Percentiles rank a stretch among this genome's conserved stretches.
phyloP scores from a whole-genome alignment of 306 rosid genomes.

The Quercus robur region DNA sequence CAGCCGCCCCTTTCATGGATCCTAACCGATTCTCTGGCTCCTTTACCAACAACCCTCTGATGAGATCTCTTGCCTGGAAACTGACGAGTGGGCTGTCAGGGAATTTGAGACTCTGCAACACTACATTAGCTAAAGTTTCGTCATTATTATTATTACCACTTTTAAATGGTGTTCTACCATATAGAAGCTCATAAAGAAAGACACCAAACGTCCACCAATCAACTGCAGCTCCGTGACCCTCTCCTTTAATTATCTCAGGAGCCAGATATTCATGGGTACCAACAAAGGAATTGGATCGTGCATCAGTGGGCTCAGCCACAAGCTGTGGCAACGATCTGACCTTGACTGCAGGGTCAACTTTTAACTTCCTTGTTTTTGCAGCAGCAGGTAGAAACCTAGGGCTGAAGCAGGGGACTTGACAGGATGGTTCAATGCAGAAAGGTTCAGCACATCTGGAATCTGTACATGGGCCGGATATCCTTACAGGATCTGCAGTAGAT shows the following conservation, averaged over 20 bases:
- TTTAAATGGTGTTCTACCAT: conserved; percentile 82
- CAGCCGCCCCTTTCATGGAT: conserved; percentile 79
- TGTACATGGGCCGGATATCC: conserved; percentile 62
- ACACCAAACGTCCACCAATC: conserved; percentile 98
- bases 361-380: conserved; percentile 58
- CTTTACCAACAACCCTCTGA: conserved; percentile 68
- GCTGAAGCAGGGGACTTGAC: conserved; percentile 85
- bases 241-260: conserved; percentile 89
- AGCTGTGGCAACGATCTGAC: conserved; percentile 83
- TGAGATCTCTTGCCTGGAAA: conserved; percentile 78
- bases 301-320: conserved; percentile 84
- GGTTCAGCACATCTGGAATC: conserved; percentile 74
- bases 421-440: conserved; percentile 72
- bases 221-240: conserved; percentile 91
- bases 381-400: conserved; percentile 68
- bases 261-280: conserved; percentile 95
- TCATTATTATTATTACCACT: conserved; percentile 65
- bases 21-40: conserved; percentile 84
- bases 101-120: conserved; percentile 61
- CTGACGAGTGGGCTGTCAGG: conserved; percentile 70
- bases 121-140: conserved; percentile 77
- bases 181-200: conserved; percentile 79
- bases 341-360: conserved; percentile 47
- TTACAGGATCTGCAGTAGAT: conserved; percentile 46
- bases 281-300: conserved; percentile 85